These are phyloP conservation scores for Cicer yamashitae DNA, from an alignment of 306 rosid genomes.

Conservation along the genomic window DNA sequence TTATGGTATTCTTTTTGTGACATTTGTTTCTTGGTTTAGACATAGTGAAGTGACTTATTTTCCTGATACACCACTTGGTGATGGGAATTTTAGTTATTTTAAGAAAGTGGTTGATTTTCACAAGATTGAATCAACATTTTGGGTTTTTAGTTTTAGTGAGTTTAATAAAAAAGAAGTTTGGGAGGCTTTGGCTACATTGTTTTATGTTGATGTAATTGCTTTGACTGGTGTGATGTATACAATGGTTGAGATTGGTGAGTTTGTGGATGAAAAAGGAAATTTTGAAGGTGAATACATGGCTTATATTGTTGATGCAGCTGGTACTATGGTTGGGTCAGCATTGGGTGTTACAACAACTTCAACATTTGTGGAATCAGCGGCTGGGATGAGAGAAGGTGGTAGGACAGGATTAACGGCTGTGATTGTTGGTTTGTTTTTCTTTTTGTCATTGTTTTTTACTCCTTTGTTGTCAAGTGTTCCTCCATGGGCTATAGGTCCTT, in stretches of 20 bases:
- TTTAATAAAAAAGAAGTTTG: conserved; percentile 72
- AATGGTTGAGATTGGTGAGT: conserved; percentile 84
- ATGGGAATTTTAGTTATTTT: conserved; percentile 64
- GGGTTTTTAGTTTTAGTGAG: conserved; percentile 62
- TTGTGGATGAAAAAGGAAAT: conserved; percentile 66
- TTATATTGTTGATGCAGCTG: conserved; percentile 78
- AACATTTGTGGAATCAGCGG: conserved; percentile 80
- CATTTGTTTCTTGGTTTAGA: conserved; percentile 80
- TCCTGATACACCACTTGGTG: conserved; percentile 69
- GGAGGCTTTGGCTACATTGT: conserved; percentile 76
- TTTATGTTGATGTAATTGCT: conserved; percentile 86
- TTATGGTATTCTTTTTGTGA: conserved; percentile 81
- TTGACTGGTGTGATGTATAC: conserved; percentile 84
- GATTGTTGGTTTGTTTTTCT: conserved; percentile 69
- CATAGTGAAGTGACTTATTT: conserved; percentile 75
- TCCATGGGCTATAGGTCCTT: conserved; percentile 95
- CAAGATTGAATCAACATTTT: conserved; percentile 70
- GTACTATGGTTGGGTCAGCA: conserved; percentile 68
- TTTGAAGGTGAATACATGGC: conserved; percentile 94
- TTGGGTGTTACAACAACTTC: conserved; percentile 77
- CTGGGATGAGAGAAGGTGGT: conserved; percentile 90
- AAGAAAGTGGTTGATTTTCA: conserved; percentile 80
- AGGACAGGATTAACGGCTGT: conserved; percentile 85
- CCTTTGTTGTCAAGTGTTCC: conserved; percentile 88
- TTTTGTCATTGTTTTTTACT: conserved; percentile 71